Evolutionary conservation across 2,329 filamentous ascomycete species (phyloP), one percentile per base, ranked within the genome.

Genomic region (Claviceps lovelessii): DNA sequence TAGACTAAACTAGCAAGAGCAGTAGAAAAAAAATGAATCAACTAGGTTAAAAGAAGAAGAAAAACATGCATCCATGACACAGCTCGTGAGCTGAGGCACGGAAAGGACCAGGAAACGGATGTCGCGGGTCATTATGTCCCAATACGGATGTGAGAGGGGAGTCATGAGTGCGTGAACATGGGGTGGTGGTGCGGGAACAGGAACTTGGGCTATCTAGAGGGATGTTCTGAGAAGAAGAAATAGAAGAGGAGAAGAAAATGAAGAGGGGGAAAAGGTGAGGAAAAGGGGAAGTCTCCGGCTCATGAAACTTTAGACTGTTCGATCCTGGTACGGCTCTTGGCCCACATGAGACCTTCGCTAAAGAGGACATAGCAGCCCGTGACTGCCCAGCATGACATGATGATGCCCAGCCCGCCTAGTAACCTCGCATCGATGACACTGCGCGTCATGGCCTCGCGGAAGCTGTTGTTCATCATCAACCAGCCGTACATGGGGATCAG

Each of bases 361-460:
- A 78, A 76, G 39, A 71, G 58, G 55, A 79, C 69, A 55, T 78
- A 79, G 41, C 72, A 62, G 2, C 76, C 72, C 0, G 76, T 75
- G 17, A 75, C 61, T 33, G 67, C 68, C 76, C 76, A 78, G 56
- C 76, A 74, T 1, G 70, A 68, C 28, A 75, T 49, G 51, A 79
- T 77, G 28, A 76, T 61, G 3, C 69, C 69, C 23, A 79, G 59
- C 0, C 73, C 73, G 8, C 72, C 72, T 28, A 70, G 63, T n/a
- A 76, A 59, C 46, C 72, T 70, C 5, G 70, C 73, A 46, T 76
- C 70, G 3, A 73, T 70, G 9, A 77, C 62, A 23, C 69, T 60
- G 9, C 64, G 62, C 23, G 70, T 61, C 23, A 71, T 45, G 1
- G 58, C 61, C 48, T 70, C 67, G 28, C 71, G 67, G 45, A 74